phyloP scores from a whole-genome alignment of 2,329 filamentous ascomycete genomes.

The Blastomyces silverae region DNA sequence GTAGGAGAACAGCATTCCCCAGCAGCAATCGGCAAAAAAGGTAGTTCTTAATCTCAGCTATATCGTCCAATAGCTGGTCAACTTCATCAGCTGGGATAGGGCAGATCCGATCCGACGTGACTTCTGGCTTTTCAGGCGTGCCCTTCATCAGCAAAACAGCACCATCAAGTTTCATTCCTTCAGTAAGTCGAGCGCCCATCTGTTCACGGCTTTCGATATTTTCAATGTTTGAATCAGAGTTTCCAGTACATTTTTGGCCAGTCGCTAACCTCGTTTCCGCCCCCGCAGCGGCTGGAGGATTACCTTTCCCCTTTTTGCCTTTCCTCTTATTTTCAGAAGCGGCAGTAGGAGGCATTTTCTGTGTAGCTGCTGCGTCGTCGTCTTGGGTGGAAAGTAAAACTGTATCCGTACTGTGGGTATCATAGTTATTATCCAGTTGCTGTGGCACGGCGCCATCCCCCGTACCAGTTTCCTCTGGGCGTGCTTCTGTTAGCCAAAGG shows the following conservation, averaged over 20 bases:
- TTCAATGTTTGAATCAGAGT: constrained; percentile 31
- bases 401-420: neutral
- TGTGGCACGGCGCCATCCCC: neutral
- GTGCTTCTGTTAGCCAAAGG: constrained; percentile 32
- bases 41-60: constrained; percentile 46
- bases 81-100: constrained; percentile 42
- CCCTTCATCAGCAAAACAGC: constrained; percentile 3
- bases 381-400: neutral
- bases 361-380: neutral
- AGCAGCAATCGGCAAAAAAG: constrained; percentile 46
- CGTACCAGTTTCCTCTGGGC: constrained; percentile 15
- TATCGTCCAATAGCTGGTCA: constrained; percentile 39
- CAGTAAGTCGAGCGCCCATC: constrained; percentile 37
- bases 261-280: neutral
- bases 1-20: constrained; percentile 42
- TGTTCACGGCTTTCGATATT: constrained; percentile 42
- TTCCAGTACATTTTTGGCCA: constrained; percentile 21
- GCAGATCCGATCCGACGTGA: constrained; percentile 31
- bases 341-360: neutral
- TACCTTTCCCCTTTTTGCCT: constrained; percentile 15
- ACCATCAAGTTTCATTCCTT: constrained; percentile 35
- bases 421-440: neutral
- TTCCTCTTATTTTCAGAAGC: constrained; percentile 30
- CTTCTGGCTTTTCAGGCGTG: constrained; percentile 30
- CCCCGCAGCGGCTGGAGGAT: neutral